These are phyloP conservation scores for Nymphaea thermarum DNA, from an alignment of 164 flowering plant genomes.

Conservation along the genomic window DNA sequence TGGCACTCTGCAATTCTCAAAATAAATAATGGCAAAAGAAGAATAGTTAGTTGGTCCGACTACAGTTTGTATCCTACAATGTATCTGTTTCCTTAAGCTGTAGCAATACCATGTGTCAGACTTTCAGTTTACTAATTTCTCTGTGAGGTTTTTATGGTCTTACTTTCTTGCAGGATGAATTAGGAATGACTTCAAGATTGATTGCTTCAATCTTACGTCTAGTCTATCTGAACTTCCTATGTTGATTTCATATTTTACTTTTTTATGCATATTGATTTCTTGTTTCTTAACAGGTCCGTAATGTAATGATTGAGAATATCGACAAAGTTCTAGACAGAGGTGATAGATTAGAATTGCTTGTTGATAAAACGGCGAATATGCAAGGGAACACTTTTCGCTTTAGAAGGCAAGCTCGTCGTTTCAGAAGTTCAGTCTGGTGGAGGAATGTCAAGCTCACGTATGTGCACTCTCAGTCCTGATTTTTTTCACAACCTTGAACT, in stretches of 20 bases:
- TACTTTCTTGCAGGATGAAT: too few relatives aligned
- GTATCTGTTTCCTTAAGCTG: too few relatives aligned
- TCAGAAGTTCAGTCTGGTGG: constrained; percentile 63
- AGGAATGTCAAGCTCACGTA: constrained; percentile 72
- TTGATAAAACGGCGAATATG: constrained; percentile 54
- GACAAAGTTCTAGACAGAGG: constrained; percentile 88
- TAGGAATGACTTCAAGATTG: too few relatives aligned
- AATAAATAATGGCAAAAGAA: too few relatives aligned
- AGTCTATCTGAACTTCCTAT: too few relatives aligned
- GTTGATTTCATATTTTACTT: background rate
- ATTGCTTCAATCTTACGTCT: too few relatives aligned
- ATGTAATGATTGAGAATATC: constrained; percentile 76
- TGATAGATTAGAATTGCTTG: constrained; percentile 63
- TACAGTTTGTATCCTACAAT: too few relatives aligned
- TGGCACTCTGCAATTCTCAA: too few relatives aligned
- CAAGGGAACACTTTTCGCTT: constrained; percentile 74
- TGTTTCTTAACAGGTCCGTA: constrained; percentile 39
- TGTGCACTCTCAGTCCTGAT: constrained; percentile 9
- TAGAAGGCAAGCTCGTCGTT: constrained; percentile 60
- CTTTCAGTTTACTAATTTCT: too few relatives aligned
- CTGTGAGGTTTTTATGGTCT: too few relatives aligned
- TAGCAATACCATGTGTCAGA: too few relatives aligned
- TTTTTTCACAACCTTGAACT: background rate
- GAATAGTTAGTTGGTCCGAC: too few relatives aligned
- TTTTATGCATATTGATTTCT: background rate